A percentile compares a stretch with the other conserved stretches of the same genome.
Conservation (phyloP, 305 asterid genomes). For the Galium porrigens region DNA sequence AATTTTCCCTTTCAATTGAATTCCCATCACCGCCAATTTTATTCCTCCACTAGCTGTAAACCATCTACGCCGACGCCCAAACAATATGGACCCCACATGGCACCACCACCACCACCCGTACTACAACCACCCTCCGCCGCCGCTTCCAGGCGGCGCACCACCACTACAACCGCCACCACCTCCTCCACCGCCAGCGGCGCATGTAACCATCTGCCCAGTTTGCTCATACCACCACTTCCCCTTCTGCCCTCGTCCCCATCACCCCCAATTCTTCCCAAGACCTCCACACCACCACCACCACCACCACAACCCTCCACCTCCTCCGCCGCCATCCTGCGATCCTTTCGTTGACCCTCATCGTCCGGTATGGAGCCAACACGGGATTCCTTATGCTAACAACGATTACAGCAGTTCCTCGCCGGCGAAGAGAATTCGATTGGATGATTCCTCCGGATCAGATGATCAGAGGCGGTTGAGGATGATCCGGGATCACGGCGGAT, state of each 20-base stretch:
- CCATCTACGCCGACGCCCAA: not conserved
- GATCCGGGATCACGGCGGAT: constrained; percentile 69
- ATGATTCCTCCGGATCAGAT: constrained; percentile 24
- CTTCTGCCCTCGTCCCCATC: constrained; percentile 52
- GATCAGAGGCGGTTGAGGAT: constrained; percentile 62
- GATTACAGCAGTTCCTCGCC: constrained; percentile 29
- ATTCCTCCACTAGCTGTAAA: not conserved
- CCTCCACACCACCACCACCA: constrained; percentile 25
- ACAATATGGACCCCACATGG: constrained; percentile 61
- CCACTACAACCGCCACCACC: constrained; percentile 26
- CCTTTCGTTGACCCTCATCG: constrained; percentile 43
- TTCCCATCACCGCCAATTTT: not conserved
- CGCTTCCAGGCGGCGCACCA: constrained; percentile 6
- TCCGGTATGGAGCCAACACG: constrained; percentile 25
- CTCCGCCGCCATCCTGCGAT: constrained; percentile 27
- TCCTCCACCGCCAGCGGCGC: constrained; percentile 14
- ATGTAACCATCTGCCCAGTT: constrained; percentile 44
- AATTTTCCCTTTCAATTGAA: not conserved
- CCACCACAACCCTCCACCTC: constrained; percentile 25
- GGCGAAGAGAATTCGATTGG: constrained; percentile 46
- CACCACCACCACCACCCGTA: constrained; percentile 20
- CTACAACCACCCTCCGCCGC: constrained; percentile 1
- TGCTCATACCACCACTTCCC: constrained; percentile 76
- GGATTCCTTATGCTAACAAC: constrained; percentile 24
- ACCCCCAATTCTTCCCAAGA: constrained; percentile 33